These are phyloP conservation scores for Macrolepiota albuminosa DNA, from an alignment of 768 basidiomycete species.

Conservation along the genomic window DNA sequence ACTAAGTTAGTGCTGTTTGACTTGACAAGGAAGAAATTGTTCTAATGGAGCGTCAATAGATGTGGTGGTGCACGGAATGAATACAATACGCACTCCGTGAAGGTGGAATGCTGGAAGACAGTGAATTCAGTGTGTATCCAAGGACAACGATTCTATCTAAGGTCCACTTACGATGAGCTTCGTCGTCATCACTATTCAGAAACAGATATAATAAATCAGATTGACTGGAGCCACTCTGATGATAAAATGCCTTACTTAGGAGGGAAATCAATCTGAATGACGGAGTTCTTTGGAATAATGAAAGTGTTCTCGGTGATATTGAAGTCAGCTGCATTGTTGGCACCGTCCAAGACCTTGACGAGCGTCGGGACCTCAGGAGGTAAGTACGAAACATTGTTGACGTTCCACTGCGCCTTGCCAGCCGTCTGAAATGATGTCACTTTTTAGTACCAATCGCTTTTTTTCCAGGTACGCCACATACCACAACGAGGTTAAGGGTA, in stretches of 20 bases:
- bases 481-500: conserved; percentile 21
- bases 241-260: conserved; percentile 11
- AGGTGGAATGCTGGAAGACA: conserved; percentile 24
- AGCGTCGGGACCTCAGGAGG: conserved; percentile 24
- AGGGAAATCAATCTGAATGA: conserved; percentile 35
- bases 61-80: neutral
- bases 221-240: neutral
- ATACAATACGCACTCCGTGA: conserved; percentile 20
- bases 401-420: conserved; percentile 23
- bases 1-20: conserved; percentile 22
- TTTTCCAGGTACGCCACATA: conserved; percentile 3
- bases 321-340: conserved; percentile 22
- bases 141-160: neutral
- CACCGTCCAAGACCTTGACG: conserved; percentile 32
- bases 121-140: neutral
- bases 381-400: conserved; percentile 28
- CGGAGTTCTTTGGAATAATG: conserved; percentile 29
- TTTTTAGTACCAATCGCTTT: neutral
- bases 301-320: conserved; percentile 33
- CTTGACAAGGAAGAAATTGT: conserved; percentile 35
- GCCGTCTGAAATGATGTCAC: conserved; percentile 8
- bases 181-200: conserved; percentile 19
- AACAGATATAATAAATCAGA: neutral
- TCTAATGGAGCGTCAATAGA: conserved; percentile 17
- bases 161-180: conserved; percentile 21